Evolutionary conservation across 2,329 filamentous ascomycete species (phyloP).

Genomic region (Cladorrhinum sp.): DNA sequence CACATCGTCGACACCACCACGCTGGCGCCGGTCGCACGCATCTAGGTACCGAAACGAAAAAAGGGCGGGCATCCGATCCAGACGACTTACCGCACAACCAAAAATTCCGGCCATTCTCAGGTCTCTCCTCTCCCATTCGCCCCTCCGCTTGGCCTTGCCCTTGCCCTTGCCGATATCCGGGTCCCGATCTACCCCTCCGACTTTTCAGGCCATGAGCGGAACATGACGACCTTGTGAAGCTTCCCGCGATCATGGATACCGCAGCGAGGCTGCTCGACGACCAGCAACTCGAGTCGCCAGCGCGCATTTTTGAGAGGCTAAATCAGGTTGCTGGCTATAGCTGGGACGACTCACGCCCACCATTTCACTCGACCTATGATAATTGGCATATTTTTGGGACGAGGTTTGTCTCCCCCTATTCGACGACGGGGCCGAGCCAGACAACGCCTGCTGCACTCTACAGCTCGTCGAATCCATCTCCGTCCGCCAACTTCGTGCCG

Average conservation of each 20-base stretch:
- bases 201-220: slow-evolving; percentile 19
- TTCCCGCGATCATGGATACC: slow-evolving; percentile 48
- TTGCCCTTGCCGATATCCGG: slow-evolving; percentile 20
- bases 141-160: neutral
- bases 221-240: slow-evolving; percentile 24
- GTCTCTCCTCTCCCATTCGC: neutral
- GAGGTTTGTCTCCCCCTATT: slow-evolving; percentile 52
- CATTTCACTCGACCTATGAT: slow-evolving; percentile 72
- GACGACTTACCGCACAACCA: neutral
- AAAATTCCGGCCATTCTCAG: neutral
- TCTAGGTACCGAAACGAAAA: neutral
- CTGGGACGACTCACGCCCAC: slow-evolving; percentile 65
- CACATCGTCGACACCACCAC: neutral
- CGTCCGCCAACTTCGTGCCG: slow-evolving; percentile 38
- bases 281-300: slow-evolving; percentile 59
- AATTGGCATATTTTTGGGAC: slow-evolving; percentile 76
- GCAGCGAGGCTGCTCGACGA: slow-evolving; percentile 50
- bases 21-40: neutral
- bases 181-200: slow-evolving; percentile 8
- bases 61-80: neutral
- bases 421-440: slow-evolving; percentile 46
- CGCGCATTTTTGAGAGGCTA: slow-evolving; percentile 69
- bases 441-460: slow-evolving; percentile 30
- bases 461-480: slow-evolving; percentile 44
- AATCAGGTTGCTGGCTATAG: slow-evolving; percentile 70